A percentile compares a stretch with the other conserved stretches of the same genome.
Conservation (phyloP, 495 filamentous ascomycete species). For the Amniculicola lignicola region DNA sequence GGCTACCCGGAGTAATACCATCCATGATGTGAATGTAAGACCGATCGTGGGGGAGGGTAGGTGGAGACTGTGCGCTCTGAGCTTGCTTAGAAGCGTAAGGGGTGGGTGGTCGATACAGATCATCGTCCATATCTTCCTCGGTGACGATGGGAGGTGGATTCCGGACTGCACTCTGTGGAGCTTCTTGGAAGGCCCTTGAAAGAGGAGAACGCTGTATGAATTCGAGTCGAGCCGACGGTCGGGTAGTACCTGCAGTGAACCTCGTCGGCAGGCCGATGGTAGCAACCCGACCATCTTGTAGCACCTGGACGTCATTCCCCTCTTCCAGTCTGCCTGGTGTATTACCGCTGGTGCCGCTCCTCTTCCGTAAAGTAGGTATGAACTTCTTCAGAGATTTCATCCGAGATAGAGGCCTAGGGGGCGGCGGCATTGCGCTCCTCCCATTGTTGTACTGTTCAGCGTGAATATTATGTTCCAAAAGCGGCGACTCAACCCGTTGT, state of each 20-base stretch:
- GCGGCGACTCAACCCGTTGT: conserved; percentile 8
- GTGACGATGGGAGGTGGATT: not conserved
- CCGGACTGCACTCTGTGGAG: not conserved
- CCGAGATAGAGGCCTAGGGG: conserved; percentile 10
- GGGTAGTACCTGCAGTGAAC: not conserved
- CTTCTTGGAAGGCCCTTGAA: not conserved
- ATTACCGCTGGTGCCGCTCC: not conserved
- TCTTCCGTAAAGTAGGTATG: conserved; percentile 13
- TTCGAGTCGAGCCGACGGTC: not conserved
- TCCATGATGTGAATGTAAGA: conserved; percentile 28
- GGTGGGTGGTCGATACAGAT: not conserved
- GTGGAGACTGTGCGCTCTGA: not conserved
- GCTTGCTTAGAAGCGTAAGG: not conserved
- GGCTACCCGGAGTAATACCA: conserved; percentile 1
- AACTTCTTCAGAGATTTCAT: conserved; percentile 11
- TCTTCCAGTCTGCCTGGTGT: not conserved
- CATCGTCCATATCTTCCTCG: not conserved
- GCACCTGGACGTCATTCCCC: conserved; percentile 4
- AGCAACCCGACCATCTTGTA: not conserved
- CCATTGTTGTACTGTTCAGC: not conserved
- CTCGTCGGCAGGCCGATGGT: not conserved
- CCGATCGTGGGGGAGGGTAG: conserved; percentile 2
- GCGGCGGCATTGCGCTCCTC: conserved; percentile 40
- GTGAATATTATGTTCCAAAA: not conserved
- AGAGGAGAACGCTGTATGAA: not conserved